A percentile compares a stretch with the other conserved stretches of the same genome.
phyloP scores from a whole-genome alignment of 2,329 filamentous ascomycete species.

The Epichloe brachyelytri region DNA sequence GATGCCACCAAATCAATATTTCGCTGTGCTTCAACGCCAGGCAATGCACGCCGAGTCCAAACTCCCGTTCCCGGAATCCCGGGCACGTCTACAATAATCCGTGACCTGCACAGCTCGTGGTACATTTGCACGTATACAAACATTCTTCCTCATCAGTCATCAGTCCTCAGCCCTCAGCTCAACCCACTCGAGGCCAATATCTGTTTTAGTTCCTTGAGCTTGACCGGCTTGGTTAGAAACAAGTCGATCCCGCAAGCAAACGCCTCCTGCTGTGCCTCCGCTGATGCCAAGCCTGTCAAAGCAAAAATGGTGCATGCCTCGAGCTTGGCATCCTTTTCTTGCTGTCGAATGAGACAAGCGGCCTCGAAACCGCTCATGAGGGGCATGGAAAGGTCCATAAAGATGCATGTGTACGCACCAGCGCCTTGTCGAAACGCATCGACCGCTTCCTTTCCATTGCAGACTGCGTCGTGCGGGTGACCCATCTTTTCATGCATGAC shows the following conservation, averaged over 20 bases:
- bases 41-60: not conserved
- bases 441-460: slow-evolving; percentile 17
- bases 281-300: slow-evolving; percentile 35
- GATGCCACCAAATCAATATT: too few relatives aligned
- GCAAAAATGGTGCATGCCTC: slow-evolving; percentile 33
- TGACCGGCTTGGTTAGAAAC: slow-evolving; percentile 38
- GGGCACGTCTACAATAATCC: not conserved
- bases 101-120: not conserved
- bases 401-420: slow-evolving; percentile 11
- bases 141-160: not conserved
- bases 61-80: too few relatives aligned
- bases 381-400: slow-evolving; percentile 40
- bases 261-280: slow-evolving; percentile 34
- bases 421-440: slow-evolving; percentile 11
- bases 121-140: not conserved
- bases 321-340: slow-evolving; percentile 30
- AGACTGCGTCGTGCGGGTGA: slow-evolving; percentile 10
- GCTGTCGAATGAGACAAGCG: slow-evolving; percentile 31
- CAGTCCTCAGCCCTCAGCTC: not conserved
- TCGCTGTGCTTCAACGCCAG: too few relatives aligned
- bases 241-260: slow-evolving; percentile 36
- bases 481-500: slow-evolving; percentile 17
- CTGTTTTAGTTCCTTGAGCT: slow-evolving; percentile 20
- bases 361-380: slow-evolving; percentile 36
- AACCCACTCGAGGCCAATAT: not conserved